Evolutionary conservation across 192 early-diverging fungal genomes (phyloP), one percentile per base, ranked within the genome.

Genomic region (Coemansia sp.): DNA sequence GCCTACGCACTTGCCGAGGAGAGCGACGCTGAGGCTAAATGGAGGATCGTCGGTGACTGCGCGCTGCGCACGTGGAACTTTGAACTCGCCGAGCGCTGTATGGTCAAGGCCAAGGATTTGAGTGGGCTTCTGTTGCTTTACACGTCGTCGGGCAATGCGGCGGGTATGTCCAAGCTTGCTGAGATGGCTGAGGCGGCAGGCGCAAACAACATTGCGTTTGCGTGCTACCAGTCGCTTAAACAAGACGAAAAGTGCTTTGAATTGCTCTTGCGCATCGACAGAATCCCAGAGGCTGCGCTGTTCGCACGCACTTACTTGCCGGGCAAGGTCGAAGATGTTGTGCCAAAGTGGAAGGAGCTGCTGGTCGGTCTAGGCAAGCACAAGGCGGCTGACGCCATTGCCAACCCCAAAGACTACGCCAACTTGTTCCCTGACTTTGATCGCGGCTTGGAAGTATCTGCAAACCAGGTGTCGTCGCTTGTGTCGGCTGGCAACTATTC

Each of bases 261-360:
- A 15, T 81, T 98, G n/a, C 82, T 99, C 46, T 82, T 94, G 55
- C 84, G 88, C 58, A 93, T 94, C 34, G 90, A 94, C 32, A 92
- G 98, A 53, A 86, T 95, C 37, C 91, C 97, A 8, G 98, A 99
- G 76, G 98, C 98, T 1, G 95, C 97, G 27, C 86, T 97, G 75
- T 88, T 98, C 79, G 95, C 95, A 2, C 87, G 93, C 46, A 90
- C 98, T 1, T 94, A 97, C 72, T 73, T 90, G 50, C 98, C 98
- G 12, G 86, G 82, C 64, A 85, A 92, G 41, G 87, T 92, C 31
- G 85, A 88, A 14, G 80, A 82, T 57, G 81, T 89, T 39, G 86
- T 93, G 48, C 81, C 88, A 72, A 81, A 90, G 57, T 98, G 96
- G 97, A 93, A 91, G 74, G 84, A 87, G 63, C 80, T 70, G 48